Conservation (phyloP, 257 asterid genomes). For the Solanum infundibuliforme region DNA sequence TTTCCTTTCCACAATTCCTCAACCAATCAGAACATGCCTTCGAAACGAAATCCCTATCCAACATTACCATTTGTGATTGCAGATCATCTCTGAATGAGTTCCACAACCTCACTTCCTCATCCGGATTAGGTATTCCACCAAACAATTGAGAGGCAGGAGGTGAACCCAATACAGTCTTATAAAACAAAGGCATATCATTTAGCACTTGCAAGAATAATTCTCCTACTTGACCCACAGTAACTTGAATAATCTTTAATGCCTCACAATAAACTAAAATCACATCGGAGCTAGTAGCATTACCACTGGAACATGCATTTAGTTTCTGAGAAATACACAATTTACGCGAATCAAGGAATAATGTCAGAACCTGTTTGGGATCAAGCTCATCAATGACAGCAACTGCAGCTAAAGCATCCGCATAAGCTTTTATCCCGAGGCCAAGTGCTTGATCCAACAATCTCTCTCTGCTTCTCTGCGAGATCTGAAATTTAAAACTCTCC, state of each 20-base stretch:
- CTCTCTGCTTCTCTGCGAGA: constrained; percentile 83
- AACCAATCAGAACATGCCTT: constrained; percentile 89
- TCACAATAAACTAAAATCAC: constrained; percentile 78
- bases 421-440: constrained; percentile 58
- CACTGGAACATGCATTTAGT: constrained; percentile 60
- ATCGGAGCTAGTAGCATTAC: constrained; percentile 49
- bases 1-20: constrained; percentile 86
- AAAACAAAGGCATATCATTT: constrained; percentile 89
- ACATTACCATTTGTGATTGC: constrained; percentile 63
- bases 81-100: constrained; percentile 68
- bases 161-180: constrained; percentile 65
- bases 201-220: constrained; percentile 85
- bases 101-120: constrained; percentile 90
- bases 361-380: constrained; percentile 67
- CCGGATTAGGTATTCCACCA: constrained; percentile 96
- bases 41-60: constrained; percentile 61
- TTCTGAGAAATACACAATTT: constrained; percentile 67
- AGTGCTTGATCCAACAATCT: constrained; percentile 64
- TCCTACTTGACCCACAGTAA: constrained; percentile 89
- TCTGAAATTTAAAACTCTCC: constrained; percentile 90
- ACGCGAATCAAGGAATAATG: constrained; percentile 71
- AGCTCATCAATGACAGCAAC: constrained; percentile 80
- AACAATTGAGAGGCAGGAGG: constrained; percentile 99
- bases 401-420: constrained; percentile 93
- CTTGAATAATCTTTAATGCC: constrained; percentile 76